Evolutionary conservation across 148 eudicot species (phyloP), one percentile per base, ranked within the genome.

Genomic region (Euryodendron excelsum): DNA sequence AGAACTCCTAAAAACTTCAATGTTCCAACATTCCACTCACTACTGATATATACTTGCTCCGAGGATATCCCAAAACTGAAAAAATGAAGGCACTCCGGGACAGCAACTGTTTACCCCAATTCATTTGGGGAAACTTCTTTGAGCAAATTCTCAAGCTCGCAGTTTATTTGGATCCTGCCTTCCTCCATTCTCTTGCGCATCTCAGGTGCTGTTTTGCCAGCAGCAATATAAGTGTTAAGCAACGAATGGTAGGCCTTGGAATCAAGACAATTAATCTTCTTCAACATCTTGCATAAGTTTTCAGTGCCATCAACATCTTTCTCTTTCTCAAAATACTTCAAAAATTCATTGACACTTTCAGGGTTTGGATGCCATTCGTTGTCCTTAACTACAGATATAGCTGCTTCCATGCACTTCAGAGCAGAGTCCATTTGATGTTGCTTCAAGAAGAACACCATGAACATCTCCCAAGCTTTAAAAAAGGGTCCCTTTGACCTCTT

Each of bases 271-370:
- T 82, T 76, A 28, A 77, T 79, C 72, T 60, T 81, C 88, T 78
- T 83, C 73, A 89, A 66, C 82, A 87, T 60, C 52, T 76, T 58
- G 80, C 80, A 82, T n/a, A 94, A 83, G 50, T 76, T 65, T 77
- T 92, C 92, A 34, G 89, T 92, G 27, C 87, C 76, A 61, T 83
- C 80, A 10, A 86, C 87, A 78, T 92, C 90, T 76, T 77, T 86
- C 86, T 86, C 80, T 77, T 77, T 61, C 79, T 80, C 82, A 23
- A 88, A 82, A 72, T 80, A 79, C 59, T 80, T 64, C 28, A 88
- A 56, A 37, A 89, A 81, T 17, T 72, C 14, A 53, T 47, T 70
- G 2, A 90, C 45, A 39, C n/a, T 80, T 5, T 76, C 80, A 13
- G 75, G 25, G 20, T 0, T n/a, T 8, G 76, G 88, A 41, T 72